Percentiles rank a stretch among this genome's conserved stretches.
These are phyloP conservation scores for Penicillium roqueforti DNA, from an alignment of 495 filamentous ascomycete genomes.

Conservation along the genomic window DNA sequence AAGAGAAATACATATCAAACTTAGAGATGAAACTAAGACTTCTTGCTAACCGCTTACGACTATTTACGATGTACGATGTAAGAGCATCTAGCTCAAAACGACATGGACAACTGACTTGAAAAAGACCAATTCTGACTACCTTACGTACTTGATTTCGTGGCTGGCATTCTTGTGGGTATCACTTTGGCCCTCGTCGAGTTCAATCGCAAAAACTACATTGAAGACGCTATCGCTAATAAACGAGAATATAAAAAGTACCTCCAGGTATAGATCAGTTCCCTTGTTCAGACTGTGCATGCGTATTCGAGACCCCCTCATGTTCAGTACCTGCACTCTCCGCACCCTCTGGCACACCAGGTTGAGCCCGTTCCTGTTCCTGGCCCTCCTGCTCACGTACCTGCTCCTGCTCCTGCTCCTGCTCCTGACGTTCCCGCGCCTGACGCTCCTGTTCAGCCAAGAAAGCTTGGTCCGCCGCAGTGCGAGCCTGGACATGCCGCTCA, in stretches of 20 bases:
- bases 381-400: neutral
- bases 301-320: neutral
- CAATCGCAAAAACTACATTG: neutral
- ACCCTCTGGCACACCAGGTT: neutral
- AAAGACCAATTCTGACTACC: no score
- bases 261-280: neutral
- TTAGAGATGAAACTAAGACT: neutral
- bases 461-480: conserved; percentile 53
- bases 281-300: neutral
- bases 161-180: neutral
- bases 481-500: conserved; percentile 71
- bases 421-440: conserved; percentile 12
- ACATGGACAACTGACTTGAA: no score
- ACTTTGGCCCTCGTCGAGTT: neutral
- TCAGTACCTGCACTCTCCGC: neutral
- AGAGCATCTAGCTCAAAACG: no score
- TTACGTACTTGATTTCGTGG: neutral
- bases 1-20: neutral
- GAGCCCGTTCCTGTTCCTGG: neutral
- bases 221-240: neutral
- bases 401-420: conserved; percentile 4
- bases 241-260: neutral
- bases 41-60: neutral
- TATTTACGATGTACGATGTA: neutral
- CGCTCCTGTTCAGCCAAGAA: conserved; percentile 44